phyloP scores from a whole-genome alignment of 164 flowering plant species.

The Echeveria elegans region DNA sequence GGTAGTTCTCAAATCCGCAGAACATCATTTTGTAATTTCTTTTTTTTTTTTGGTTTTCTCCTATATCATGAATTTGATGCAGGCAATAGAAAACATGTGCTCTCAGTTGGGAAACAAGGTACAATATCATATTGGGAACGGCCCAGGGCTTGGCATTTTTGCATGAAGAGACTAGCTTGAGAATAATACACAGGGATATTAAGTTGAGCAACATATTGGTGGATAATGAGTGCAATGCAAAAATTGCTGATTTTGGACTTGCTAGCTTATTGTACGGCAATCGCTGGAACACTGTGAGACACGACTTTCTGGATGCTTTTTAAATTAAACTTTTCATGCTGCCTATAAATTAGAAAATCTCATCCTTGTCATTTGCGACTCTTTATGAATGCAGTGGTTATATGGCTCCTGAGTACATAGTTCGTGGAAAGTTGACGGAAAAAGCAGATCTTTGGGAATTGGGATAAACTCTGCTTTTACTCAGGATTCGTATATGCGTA shows the following conservation, averaged over 20 bases:
- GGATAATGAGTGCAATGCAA: constrained; percentile 48
- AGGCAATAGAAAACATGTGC: constrained; percentile 23
- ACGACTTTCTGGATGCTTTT: neutral
- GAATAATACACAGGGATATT: constrained; percentile 74
- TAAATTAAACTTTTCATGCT: neutral
- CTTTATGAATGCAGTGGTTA: constrained; percentile 36
- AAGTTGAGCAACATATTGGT: constrained; percentile 64
- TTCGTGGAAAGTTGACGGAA: constrained; percentile 51
- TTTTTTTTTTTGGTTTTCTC: neutral
- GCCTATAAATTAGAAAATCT: neutral
- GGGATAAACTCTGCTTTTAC: constrained; percentile 24
- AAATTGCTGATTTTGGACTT: constrained; percentile 81
- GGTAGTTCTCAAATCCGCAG: constrained; percentile 20
- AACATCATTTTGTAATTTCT: neutral
- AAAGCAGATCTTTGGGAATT: constrained; percentile 73
- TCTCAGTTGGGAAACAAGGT: constrained; percentile 43
- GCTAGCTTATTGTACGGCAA: constrained; percentile 58
- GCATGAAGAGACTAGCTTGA: constrained; percentile 44
- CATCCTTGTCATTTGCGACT: neutral
- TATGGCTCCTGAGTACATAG: constrained; percentile 66
- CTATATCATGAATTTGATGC: constrained; percentile 12
- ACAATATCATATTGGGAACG: constrained; percentile 39
- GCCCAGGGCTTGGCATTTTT: constrained; percentile 74
- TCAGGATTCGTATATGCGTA: constrained; percentile 20
- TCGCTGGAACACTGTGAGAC: constrained; percentile 75